Conservation (phyloP, 768 basidiomycete genomes). For the Filobasidium floriforme region DNA sequence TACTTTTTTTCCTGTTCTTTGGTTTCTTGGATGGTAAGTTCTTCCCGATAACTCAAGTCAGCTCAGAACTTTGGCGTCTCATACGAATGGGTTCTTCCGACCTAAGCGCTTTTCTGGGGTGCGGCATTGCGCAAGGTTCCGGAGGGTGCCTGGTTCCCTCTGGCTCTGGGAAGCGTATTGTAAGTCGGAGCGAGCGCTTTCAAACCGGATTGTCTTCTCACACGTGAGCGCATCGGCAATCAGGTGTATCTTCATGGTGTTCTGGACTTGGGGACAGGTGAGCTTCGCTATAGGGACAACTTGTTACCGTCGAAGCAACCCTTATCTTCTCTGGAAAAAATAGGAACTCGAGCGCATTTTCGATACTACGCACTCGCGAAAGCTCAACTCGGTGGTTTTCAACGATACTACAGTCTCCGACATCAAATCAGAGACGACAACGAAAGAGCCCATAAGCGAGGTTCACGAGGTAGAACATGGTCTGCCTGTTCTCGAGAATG, state of each 20-base stretch:
- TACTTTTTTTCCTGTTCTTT: conserved; percentile 53
- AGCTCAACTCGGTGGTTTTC: conserved; percentile 54
- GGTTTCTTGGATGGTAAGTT: conserved; percentile 58
- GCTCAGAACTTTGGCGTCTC: not conserved
- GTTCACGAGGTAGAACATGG: no score
- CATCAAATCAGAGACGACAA: no score
- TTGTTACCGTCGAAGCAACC: not conserved
- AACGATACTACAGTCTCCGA: no score
- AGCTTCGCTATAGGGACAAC: not conserved
- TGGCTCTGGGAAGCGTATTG: conserved; percentile 55
- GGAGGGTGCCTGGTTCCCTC: conserved; percentile 61
- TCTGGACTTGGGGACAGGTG: conserved; percentile 58
- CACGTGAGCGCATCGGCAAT: not conserved
- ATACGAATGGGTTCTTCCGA: not conserved
- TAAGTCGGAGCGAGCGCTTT: conserved; percentile 32
- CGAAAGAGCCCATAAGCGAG: no score
- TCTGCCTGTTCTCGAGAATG: no score
- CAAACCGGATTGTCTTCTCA: not conserved
- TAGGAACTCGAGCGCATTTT: conserved; percentile 57
- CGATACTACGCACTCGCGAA: conserved; percentile 54
- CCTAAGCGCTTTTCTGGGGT: conserved; percentile 61
- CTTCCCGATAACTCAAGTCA: not conserved
- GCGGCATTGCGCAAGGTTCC: conserved; percentile 51
- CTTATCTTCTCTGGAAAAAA: not conserved
- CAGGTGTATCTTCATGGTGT: conserved; percentile 51